Percentiles rank a stretch among this genome's conserved stretches.
Evolutionary conservation across 179 eudicot genomes (phyloP).

Genomic region (Beta lomatogona): DNA sequence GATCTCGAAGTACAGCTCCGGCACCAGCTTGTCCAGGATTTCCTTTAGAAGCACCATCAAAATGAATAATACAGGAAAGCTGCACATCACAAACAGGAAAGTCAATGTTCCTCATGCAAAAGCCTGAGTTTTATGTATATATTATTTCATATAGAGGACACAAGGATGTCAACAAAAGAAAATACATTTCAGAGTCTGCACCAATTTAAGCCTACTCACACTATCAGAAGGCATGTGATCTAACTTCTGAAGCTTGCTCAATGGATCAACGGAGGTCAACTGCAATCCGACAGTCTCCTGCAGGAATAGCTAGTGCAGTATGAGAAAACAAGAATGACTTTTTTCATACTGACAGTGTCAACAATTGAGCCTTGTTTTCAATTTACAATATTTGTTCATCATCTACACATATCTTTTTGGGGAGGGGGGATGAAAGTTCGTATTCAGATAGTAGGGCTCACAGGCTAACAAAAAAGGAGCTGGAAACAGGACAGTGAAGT

Average conservation of each 20-base stretch:
- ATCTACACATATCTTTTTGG: neutral
- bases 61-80: conserved; percentile 73
- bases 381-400: neutral
- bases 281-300: conserved; percentile 47
- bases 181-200: conserved; percentile 15
- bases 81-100: conserved; percentile 35
- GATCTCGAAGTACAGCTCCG: conserved; percentile 77
- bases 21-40: conserved; percentile 99
- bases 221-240: conserved; percentile 34
- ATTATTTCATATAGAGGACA: neutral
- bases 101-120: neutral
- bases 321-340: conserved; percentile 16
- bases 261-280: conserved; percentile 31
- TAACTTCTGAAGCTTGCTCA: conserved; percentile 52
- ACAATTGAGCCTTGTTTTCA: neutral
- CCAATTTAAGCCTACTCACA: conserved; percentile 43
- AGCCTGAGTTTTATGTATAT: neutral
- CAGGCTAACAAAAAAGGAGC: neutral
- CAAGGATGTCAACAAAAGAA: neutral
- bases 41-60: conserved; percentile 99
- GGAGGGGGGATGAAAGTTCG: neutral
- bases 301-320: conserved; percentile 20
- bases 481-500: neutral
- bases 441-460: neutral
- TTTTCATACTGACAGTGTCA: neutral